Base-by-base conservation (phyloP, 805 yeast species). In the Saccharomycopsis schoenii region DNA sequence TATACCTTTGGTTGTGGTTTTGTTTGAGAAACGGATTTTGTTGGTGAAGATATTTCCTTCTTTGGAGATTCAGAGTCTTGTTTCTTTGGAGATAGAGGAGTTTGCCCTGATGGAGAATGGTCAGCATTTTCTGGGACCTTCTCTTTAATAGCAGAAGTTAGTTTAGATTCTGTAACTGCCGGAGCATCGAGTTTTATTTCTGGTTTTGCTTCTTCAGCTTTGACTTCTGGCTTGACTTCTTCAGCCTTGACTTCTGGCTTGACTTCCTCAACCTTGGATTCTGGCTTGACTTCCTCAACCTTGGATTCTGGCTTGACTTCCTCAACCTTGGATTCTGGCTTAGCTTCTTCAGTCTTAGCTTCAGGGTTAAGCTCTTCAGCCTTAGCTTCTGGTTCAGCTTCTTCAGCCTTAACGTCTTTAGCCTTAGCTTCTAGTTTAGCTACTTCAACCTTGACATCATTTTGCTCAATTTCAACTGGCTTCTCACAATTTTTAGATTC, bases 351-450 rank as follows among this genome's bases (percentile, higher is more conserved):
- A 29, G 21, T 36, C 61, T 71, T 60, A 2, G 56, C 39, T 47
- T 64, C 50, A 3, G 42, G 40, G 61, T 72, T 29, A 2, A 58
- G 24, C 51, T 65, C 64, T 25, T 17, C 34, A 29, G n/a, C 47
- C 61, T 71, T 61, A 1, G 56, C 39, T 51, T 64, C 50, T 11
- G 42, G 42, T 62, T 72, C 60, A 11, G 8, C 51, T 12, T 29
- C 56, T 11, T 34, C 37, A 3, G 51, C 54, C 19, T 25, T 37
- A 39, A 14, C 39, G 6, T 12, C 29, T 17, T 19, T n/a, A n/a
- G n/a, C n/a, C n/a, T n/a, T n/a, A n/a, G n/a, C n/a, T n/a, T n/a
- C n/a, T n/a, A n/a, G n/a, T n/a, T 51, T 25, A 24, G 55, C 59
- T 14, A 9, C 47, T 41, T 41, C 21, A 41, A 39, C 8, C 34